Percentiles rank a stretch among this genome's conserved stretches.
These are phyloP conservation scores for Coniochaeta sp. DNA, from an alignment of 2,329 filamentous ascomycete species.

Conservation along the genomic window DNA sequence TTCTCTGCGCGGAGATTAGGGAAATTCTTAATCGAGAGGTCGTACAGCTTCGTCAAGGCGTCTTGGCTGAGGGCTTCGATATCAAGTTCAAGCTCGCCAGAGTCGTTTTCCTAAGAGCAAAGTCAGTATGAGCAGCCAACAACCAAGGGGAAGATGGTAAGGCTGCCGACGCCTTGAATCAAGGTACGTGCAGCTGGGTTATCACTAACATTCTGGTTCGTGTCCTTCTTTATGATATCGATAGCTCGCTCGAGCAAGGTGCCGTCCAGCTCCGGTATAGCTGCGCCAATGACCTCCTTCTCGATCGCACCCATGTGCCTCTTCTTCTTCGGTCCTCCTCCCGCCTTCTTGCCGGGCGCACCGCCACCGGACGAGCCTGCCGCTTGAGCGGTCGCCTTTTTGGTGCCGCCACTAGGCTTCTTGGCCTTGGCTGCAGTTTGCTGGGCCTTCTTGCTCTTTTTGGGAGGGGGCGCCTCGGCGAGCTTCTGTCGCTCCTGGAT, in stretches of 20 bases:
- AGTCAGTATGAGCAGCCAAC: slow-evolving; percentile 6
- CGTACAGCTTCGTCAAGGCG: slow-evolving; percentile 45
- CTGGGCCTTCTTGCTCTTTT: slow-evolving; percentile 49
- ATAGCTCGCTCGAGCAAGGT: slow-evolving; percentile 68
- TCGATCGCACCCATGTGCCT: slow-evolving; percentile 67
- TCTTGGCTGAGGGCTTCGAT: slow-evolving; percentile 50
- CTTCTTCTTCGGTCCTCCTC: slow-evolving; percentile 40
- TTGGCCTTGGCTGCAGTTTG: slow-evolving; percentile 44
- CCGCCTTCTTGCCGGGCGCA: slow-evolving; percentile 32
- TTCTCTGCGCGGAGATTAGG: slow-evolving; percentile 25
- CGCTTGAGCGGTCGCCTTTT: slow-evolving; percentile 21
- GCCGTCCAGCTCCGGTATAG: slow-evolving; percentile 73
- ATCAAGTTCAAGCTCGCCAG: slow-evolving; percentile 51
- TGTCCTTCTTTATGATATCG: slow-evolving; percentile 84
- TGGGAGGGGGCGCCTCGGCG: slow-evolving; percentile 27
- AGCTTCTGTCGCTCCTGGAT: slow-evolving; percentile 64
- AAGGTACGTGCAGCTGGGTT: neutral
- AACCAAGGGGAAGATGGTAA: neutral
- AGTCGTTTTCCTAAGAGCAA: slow-evolving; percentile 43
- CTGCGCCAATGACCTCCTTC: slow-evolving; percentile 85
- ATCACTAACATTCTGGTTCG: slow-evolving; percentile 59
- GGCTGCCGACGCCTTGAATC: neutral
- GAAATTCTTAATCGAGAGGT: slow-evolving; percentile 31
- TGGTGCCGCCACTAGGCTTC: slow-evolving; percentile 38
- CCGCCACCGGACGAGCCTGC: slow-evolving; percentile 14